These are phyloP conservation scores for Hippophae rhamnoides DNA, from an alignment of 306 rosid genomes.

Conservation along the genomic window DNA sequence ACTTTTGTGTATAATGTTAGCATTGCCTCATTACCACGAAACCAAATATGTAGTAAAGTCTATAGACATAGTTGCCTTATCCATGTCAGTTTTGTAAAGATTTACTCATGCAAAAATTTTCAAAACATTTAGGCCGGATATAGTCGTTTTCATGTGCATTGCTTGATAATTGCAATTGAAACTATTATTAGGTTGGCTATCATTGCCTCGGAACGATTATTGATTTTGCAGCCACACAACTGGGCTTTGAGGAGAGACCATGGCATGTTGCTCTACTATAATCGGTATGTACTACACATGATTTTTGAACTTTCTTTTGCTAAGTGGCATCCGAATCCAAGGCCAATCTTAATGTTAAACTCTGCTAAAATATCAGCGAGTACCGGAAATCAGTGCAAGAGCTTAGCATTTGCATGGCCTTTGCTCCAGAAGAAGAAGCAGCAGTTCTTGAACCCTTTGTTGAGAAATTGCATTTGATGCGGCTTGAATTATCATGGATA, in stretches of 20 bases:
- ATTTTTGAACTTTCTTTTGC: background rate
- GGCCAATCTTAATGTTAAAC: background rate
- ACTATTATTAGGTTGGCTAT: constrained; percentile 5
- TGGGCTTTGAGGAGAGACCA: constrained; percentile 16
- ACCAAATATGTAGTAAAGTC: no score
- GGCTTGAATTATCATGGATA: constrained; percentile 15
- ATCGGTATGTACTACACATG: background rate
- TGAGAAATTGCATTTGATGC: constrained; percentile 10
- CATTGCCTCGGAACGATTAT: constrained; percentile 12
- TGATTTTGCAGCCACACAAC: constrained; percentile 15
- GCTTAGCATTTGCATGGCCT: constrained; percentile 16
- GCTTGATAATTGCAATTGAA: no score
- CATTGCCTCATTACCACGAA: no score
- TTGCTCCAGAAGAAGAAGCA: constrained; percentile 16
- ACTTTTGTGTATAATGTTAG: background rate
- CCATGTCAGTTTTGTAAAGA: no score
- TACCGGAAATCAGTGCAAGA: constrained; percentile 12
- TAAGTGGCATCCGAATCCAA: background rate
- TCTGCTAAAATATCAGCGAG: constrained; percentile 6
- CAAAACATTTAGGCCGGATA: no score
- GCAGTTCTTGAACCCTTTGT: constrained; percentile 14
- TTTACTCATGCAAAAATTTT: no score
- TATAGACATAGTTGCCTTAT: no score
- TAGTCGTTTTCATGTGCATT: no score
- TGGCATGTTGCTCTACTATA: constrained; percentile 13